Percentiles rank a stretch among this genome's conserved stretches.
phyloP scores from a whole-genome alignment of 495 filamentous ascomycete species.

The Aspergillus steynii region DNA sequence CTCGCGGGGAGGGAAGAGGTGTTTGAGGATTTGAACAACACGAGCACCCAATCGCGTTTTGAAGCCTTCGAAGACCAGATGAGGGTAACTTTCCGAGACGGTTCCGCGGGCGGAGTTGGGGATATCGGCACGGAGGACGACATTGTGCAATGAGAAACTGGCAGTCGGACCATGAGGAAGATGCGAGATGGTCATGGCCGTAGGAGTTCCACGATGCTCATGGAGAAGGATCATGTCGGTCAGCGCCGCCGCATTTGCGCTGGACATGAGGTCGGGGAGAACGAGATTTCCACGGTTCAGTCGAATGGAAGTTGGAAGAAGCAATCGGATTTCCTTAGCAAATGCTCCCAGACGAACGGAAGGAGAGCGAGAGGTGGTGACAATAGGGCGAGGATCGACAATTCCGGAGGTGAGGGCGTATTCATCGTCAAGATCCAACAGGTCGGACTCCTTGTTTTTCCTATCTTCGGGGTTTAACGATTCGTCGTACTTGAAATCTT shows the following conservation, averaged over 20 bases:
- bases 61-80: constrained; percentile 95
- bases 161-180: constrained; percentile 92
- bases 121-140: constrained; percentile 90
- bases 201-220: constrained; percentile 92
- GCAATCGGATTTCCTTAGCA: constrained; percentile 90
- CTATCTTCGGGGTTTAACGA: constrained; percentile 63
- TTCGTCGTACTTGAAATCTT: constrained; percentile 94
- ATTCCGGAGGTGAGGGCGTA: constrained; percentile 83
- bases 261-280: constrained; percentile 77
- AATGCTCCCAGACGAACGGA: constrained; percentile 82
- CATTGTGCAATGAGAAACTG: constrained; percentile 91
- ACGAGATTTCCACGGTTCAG: constrained; percentile 91
- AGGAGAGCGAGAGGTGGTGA: constrained; percentile 88
- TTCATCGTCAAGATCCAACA: constrained; percentile 89
- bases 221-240: constrained; percentile 87
- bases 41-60: constrained; percentile 76
- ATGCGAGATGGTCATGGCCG: constrained; percentile 85
- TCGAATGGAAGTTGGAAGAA: constrained; percentile 87
- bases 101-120: constrained; percentile 85
- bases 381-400: constrained; percentile 82
- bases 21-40: constrained; percentile 88
- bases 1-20: constrained; percentile 91
- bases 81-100: constrained; percentile 90
- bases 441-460: constrained; percentile 41
- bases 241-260: constrained; percentile 74